phyloP scores from a whole-genome alignment of 2,329 filamentous ascomycete species.

The Penicillium rolfsii region DNA sequence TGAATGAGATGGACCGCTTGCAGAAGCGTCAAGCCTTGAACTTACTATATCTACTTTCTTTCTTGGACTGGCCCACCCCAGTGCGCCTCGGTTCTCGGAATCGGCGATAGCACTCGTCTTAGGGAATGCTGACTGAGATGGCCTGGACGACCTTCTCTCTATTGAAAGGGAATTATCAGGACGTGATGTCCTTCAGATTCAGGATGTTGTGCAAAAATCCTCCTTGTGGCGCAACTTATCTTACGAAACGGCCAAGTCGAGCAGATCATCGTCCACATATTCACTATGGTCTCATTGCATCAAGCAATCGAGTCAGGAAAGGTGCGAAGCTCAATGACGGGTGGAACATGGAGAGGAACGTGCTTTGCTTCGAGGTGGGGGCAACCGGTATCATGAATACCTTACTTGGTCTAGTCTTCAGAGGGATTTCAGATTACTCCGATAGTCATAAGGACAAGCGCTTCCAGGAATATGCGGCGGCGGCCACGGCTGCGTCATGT shows the following conservation, averaged over 20 bases:
- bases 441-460: conserved; percentile 23
- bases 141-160: neutral
- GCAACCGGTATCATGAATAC: conserved; percentile 15
- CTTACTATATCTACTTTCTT: neutral
- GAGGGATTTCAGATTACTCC: conserved; percentile 28
- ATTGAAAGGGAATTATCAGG: neutral
- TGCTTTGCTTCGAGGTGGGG: conserved; percentile 27
- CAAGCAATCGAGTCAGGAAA: conserved; percentile 23
- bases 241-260: neutral
- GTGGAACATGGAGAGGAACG: neutral
- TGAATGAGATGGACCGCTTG: neutral
- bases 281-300: conserved; percentile 30
- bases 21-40: neutral
- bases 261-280: conserved; percentile 8
- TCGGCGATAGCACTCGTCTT: too few relatives aligned
- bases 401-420: conserved; percentile 25
- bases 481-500: conserved; percentile 12
- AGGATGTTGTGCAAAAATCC: neutral
- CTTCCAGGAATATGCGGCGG: conserved; percentile 21
- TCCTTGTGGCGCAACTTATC: neutral
- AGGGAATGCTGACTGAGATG: neutral
- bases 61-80: neutral
- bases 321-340: conserved; percentile 17
- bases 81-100: neutral
- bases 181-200: neutral